These are phyloP conservation scores for Veloboletus limbatus DNA, from an alignment of 1,284 basidiomycete species.

Conservation along the genomic window DNA sequence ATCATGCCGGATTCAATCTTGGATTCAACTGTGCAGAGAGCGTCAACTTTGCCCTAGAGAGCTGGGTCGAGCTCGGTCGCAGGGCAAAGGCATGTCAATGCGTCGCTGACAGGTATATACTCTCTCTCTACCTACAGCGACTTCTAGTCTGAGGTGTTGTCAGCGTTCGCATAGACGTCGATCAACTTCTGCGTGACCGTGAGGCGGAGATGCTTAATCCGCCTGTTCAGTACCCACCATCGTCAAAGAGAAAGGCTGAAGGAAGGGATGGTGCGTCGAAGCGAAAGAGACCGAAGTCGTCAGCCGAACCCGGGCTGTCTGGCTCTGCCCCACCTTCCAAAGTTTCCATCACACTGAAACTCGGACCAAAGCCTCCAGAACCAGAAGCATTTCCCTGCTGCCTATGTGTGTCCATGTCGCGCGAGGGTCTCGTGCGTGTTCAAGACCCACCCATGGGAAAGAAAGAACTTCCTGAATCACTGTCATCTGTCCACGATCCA, in stretches of 20 bases:
- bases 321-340: constrained; percentile 16
- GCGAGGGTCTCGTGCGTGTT: constrained; percentile 64
- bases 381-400: constrained; percentile 70
- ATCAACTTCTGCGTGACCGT: constrained; percentile 69
- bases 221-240: constrained; percentile 21
- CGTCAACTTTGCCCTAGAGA: constrained; percentile 96
- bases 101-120: constrained; percentile 70
- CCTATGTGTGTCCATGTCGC: constrained; percentile 66
- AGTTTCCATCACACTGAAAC: constrained; percentile 52
- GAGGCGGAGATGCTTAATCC: constrained; percentile 42
- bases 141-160: constrained; percentile 5
- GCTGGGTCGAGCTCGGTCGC: constrained; percentile 89
- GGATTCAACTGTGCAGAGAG: constrained; percentile 98
- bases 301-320: constrained; percentile 3
- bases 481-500: constrained; percentile 32
- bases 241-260: constrained; percentile 41
- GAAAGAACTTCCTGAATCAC: constrained; percentile 44
- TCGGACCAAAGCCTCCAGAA: constrained; percentile 58
- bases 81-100: constrained; percentile 83
- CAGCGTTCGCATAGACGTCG: constrained; percentile 91
- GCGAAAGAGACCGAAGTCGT: constrained; percentile 36
- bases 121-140: background rate
- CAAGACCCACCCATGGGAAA: constrained; percentile 59
- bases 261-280: constrained; percentile 24
- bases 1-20: constrained; percentile 96